Percentiles rank a stretch among this genome's conserved stretches.
phyloP scores from a whole-genome alignment of 257 asterid species.

The Rubia yunnanensis region DNA sequence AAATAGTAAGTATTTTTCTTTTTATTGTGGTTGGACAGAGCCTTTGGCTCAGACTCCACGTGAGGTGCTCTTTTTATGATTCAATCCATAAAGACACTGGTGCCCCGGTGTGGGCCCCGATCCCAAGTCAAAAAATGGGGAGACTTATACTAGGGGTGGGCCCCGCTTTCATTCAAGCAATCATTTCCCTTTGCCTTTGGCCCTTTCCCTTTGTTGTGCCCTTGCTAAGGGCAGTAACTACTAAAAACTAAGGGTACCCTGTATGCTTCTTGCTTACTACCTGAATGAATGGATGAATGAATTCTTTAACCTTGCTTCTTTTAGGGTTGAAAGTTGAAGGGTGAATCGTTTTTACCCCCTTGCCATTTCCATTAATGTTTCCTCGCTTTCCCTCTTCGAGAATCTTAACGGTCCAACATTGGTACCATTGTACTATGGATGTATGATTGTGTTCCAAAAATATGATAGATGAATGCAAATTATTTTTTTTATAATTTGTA shows the following conservation, averaged over 20 bases:
- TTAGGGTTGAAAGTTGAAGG: background rate
- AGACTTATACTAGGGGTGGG: constrained; percentile 29
- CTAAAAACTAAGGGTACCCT: background rate
- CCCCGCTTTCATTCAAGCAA: constrained; percentile 41
- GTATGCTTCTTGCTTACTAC: constrained; percentile 9
- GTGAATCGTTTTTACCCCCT: background rate
- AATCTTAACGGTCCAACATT: background rate
- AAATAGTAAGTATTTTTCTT: background rate
- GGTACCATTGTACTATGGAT: background rate
- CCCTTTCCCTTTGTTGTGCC: constrained; percentile 30
- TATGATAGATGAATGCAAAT: background rate
- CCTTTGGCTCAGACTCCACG: constrained; percentile 98
- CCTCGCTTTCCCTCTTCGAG: background rate
- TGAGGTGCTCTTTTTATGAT: constrained; percentile 98
- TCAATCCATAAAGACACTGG: constrained; percentile 94
- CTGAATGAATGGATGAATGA: too few relatives aligned
- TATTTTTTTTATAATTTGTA: too few relatives aligned
- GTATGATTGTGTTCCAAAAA: too few relatives aligned
- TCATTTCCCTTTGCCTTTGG: constrained; percentile 55
- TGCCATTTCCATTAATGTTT: background rate
- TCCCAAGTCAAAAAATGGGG: constrained; percentile 48
- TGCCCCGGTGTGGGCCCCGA: constrained; percentile 62
- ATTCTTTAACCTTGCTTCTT: background rate
- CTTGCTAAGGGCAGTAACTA: constrained; percentile 11
- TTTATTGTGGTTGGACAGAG: constrained; percentile 69